Base-by-base conservation (phyloP, 2,329 filamentous ascomycete species). In the Beauveria caledonica region DNA sequence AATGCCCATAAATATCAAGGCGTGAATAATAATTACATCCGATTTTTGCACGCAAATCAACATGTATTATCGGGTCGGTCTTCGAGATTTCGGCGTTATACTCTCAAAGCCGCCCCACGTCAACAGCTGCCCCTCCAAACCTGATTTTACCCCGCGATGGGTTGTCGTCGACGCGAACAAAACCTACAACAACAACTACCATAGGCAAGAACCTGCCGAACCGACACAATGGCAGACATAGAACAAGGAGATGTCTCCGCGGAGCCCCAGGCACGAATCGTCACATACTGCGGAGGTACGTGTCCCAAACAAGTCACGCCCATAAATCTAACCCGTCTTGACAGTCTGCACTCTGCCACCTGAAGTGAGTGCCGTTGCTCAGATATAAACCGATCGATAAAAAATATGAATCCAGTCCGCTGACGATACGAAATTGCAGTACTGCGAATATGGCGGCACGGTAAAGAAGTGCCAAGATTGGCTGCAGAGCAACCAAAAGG, bases 371-470 rank as follows among this genome's bases (percentile, higher is more conserved):
- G 9, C 23, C 48, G 17, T 45, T 60, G 49, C 48, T 39, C 50
- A 46, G 53, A 39, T 61, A 55, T 62, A 46, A 53, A 29, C 50
- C 65, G 19, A 53, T 52, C 46, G 36, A 52, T 62, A 19, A 1
- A 10, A n/a, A 39, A 29, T 23, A 21, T 15, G 11, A n/a, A 57
- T 51, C n/a, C 75, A 66, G 13, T 23, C n/a, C 25, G n/a, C 52
- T 60, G 45, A 60, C 45, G 3, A 40, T 45, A 9, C 52, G 17
- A n/a, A 21, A n/a, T 1, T 23, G 15, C 77, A 97, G 94, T 99
- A 97, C 78, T 99, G 94, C 80, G 94, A 99, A 78, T 97, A 97
- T 76, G 94, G 94, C 71, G 93, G 92, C 65, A 97, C 92, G 44
- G 87, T 89, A 25, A 96, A 92, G 77, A 99, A 97, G 78, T 99